These are phyloP conservation scores for Porphyrellus cyaneotinctus DNA, from an alignment of 768 basidiomycete genomes.

Conservation along the genomic window DNA sequence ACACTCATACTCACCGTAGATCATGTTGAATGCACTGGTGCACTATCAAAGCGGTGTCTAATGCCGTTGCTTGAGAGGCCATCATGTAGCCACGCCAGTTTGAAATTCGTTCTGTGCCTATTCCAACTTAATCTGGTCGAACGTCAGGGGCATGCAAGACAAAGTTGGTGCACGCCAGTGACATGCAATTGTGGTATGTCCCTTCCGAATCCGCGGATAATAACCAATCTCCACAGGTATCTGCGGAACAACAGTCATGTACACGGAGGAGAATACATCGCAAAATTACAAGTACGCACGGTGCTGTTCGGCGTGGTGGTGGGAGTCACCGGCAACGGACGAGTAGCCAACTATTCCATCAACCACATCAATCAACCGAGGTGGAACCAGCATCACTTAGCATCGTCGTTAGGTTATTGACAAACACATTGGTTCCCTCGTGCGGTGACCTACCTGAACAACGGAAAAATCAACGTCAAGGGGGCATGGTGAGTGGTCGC, in stretches of 20 bases:
- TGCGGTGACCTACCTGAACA: slow-evolving; percentile 79
- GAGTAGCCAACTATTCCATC: slow-evolving; percentile 75
- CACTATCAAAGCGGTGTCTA: slow-evolving; percentile 40
- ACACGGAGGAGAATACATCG: slow-evolving; percentile 57
- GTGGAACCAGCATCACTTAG: slow-evolving; percentile 37
- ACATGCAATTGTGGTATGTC: slow-evolving; percentile 38
- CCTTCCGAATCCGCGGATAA: background rate
- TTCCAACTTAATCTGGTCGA: too few species aligned
- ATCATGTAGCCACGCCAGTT: slow-evolving; percentile 43
- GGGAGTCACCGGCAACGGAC: slow-evolving; percentile 75
- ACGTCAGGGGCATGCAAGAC: too few species aligned
- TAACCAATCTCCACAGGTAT: slow-evolving; percentile 35
- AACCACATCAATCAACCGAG: slow-evolving; percentile 78
- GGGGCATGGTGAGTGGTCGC: slow-evolving; percentile 54
- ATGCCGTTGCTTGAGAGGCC: background rate
- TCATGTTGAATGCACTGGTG: slow-evolving; percentile 46
- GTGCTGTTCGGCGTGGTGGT: slow-evolving; percentile 67
- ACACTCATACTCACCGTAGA: background rate
- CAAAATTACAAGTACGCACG: slow-evolving; percentile 44
- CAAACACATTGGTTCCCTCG: slow-evolving; percentile 85
- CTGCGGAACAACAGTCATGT: slow-evolving; percentile 57
- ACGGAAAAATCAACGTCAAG: slow-evolving; percentile 72
- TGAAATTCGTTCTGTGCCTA: slow-evolving; percentile 47
- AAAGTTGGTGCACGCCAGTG: slow-evolving; percentile 29
- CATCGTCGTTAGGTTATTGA: slow-evolving; percentile 57